A percentile compares a stretch with the other conserved stretches of the same genome.
Evolutionary conservation across 768 basidiomycete genomes (phyloP).

Genomic region (Russula griseocarnosa): DNA sequence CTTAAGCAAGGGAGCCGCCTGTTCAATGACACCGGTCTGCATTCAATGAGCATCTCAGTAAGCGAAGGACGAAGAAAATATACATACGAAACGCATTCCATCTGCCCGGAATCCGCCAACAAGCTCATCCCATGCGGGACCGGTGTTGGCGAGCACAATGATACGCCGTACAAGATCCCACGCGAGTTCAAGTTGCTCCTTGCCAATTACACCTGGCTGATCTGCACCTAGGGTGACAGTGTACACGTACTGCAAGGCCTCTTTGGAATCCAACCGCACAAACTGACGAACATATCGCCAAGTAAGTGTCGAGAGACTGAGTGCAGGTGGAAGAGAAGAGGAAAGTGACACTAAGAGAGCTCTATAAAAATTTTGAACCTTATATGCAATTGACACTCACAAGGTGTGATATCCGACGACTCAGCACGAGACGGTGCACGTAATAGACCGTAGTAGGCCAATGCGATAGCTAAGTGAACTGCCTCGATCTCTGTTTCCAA

Average conservation of each 20-base stretch:
- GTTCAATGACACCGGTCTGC: slow-evolving; percentile 85
- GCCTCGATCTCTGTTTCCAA: slow-evolving; percentile 87
- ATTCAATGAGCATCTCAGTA: not conserved
- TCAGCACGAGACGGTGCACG: slow-evolving; percentile 78
- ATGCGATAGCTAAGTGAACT: slow-evolving; percentile 86
- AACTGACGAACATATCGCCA: slow-evolving; percentile 94
- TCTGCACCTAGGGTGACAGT: slow-evolving; percentile 77
- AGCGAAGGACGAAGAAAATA: not conserved
- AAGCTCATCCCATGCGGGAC: slow-evolving; percentile 86
- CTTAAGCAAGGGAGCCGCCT: slow-evolving; percentile 70
- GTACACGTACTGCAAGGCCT: slow-evolving; percentile 93
- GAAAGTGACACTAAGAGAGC: slow-evolving; percentile 58
- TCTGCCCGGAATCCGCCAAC: slow-evolving; percentile 91
- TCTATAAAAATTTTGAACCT: not conserved
- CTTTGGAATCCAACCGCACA: slow-evolving; percentile 87
- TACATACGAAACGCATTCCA: slow-evolving; percentile 80
- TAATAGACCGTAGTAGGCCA: slow-evolving; percentile 90
- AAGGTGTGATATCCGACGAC: slow-evolving; percentile 76
- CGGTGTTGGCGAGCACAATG: slow-evolving; percentile 72
- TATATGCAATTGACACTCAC: slow-evolving; percentile 42
- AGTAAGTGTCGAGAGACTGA: slow-evolving; percentile 79
- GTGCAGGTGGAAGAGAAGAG: slow-evolving; percentile 61
- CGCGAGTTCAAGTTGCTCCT: slow-evolving; percentile 75
- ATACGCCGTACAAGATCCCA: slow-evolving; percentile 79
- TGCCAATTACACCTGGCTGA: slow-evolving; percentile 64